Base-by-base conservation (phyloP, 2,329 filamentous ascomycete species). In the Fusarium nodosum region DNA sequence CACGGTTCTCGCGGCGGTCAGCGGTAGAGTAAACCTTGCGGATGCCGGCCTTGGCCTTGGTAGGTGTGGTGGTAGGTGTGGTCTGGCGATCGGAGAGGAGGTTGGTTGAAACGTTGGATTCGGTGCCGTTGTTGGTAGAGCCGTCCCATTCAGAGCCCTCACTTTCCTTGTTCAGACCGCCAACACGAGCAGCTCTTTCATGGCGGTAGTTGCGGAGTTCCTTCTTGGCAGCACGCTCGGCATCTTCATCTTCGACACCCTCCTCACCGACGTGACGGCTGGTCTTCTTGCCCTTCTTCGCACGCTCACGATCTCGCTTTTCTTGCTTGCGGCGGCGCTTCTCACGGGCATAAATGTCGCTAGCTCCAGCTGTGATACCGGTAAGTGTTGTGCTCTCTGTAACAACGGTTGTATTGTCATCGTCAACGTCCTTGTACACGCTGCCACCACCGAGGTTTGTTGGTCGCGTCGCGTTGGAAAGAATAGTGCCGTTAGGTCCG, bases 381-480 rank as follows among this genome's bases (percentile, higher is more conserved):
- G 84, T 86, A 60, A 88, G 75, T 11, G 72, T 78, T 10, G 82
- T 83, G 63, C 77, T 77, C 63, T 82, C 81, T 26, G 85, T 86
- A 46, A 83, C 78, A 7, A 79, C 80, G 20, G 81, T 87, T 12
- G 80, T 81, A 57, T 75, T 78, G 60, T 83, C 83, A 33, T 84
- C 80, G 33, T 83, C 83, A 59, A 92, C 84, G 68, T 95, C 90
- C 77, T 91, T 91, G 79, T 93, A 93, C 16, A 96, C 88, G 79
- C 92, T 95, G 45, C 93, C 93, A 50, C 93, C 94, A n/a, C 95
- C 95, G 0, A 97, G 86, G 68, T 91, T 86, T 2, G 94, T 97
- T 74, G 89, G 91, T 74, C 89, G 88, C 2, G 94, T 97, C 0
- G 92, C 94, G 56, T 93, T 93, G 57, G 89, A 92, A 7, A 97